phyloP scores from a whole-genome alignment of 345 rosid genomes.

The Euphorbia pulcherrima region DNA sequence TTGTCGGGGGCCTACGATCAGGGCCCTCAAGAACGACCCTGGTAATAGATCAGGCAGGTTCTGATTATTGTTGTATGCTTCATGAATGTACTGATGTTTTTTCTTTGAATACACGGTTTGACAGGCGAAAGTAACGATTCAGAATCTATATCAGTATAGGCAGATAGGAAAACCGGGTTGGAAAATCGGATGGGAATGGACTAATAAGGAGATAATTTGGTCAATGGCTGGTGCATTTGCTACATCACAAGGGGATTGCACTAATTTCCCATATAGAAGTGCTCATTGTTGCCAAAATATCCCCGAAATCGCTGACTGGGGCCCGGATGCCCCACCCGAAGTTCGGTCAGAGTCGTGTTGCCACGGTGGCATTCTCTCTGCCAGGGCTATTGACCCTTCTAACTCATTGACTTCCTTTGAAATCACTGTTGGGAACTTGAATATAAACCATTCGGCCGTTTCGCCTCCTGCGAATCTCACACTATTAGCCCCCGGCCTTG shows the following conservation, averaged over 20 bases:
- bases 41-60: too few species aligned
- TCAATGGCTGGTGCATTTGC: conserved; percentile 57
- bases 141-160: conserved; percentile 45
- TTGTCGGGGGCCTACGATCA: too few species aligned
- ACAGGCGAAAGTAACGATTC: conserved; percentile 54
- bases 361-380: conserved; percentile 42
- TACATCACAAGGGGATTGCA: conserved; percentile 45
- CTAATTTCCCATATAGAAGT: conserved; percentile 20
- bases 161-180: conserved; percentile 49
- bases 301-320: conserved; percentile 43
- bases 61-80: too few species aligned
- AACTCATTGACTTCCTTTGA: conserved; percentile 48
- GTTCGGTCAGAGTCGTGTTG: conserved; percentile 42
- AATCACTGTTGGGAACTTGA: conserved; percentile 41
- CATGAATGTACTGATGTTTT: not conserved
- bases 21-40: too few species aligned
- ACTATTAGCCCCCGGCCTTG: conserved; percentile 48
- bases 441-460: conserved; percentile 9
- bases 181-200: conserved; percentile 58
- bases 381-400: conserved; percentile 45
- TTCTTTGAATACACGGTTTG: not conserved
- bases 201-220: conserved; percentile 38
- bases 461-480: conserved; percentile 44
- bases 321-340: conserved; percentile 24
- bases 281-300: conserved; percentile 48